These are phyloP conservation scores for Eimeria praecox DNA, from an alignment of 169 alveolate genomes.

Conservation along the genomic window DNA sequence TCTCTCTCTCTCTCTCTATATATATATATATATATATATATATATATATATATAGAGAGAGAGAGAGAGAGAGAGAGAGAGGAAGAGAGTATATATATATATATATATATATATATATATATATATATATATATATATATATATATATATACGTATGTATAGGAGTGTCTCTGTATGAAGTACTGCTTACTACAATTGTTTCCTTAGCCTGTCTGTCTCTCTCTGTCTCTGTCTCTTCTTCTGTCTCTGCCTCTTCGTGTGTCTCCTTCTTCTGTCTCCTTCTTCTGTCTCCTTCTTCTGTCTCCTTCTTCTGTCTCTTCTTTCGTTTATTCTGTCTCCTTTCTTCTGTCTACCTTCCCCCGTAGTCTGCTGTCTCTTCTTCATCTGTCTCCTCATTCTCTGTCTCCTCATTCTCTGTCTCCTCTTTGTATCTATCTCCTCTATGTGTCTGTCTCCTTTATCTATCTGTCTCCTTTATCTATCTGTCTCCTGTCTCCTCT, in stretches of 20 bases:
- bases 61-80: constrained; percentile 23
- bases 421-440: too few species aligned
- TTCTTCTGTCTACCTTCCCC: not conserved
- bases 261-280: too few species aligned
- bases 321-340: not conserved
- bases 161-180: not conserved
- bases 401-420: too few species aligned
- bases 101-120: too few species aligned
- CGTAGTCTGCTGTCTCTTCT: not conserved
- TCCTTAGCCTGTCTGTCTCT: not conserved
- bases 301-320: not conserved
- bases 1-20: too few species aligned
- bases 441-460: too few species aligned
- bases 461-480: too few species aligned
- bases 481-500: too few species aligned
- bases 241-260: too few species aligned
- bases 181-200: not conserved
- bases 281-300: not conserved
- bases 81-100: not conserved
- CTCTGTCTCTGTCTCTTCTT: not conserved
- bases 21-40: too few species aligned
- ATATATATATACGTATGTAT: not conserved
- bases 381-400: too few species aligned
- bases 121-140: not conserved
- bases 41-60: too few species aligned